Base-by-base conservation (phyloP, 306 rosid species). In the Crotalaria pallida region DNA sequence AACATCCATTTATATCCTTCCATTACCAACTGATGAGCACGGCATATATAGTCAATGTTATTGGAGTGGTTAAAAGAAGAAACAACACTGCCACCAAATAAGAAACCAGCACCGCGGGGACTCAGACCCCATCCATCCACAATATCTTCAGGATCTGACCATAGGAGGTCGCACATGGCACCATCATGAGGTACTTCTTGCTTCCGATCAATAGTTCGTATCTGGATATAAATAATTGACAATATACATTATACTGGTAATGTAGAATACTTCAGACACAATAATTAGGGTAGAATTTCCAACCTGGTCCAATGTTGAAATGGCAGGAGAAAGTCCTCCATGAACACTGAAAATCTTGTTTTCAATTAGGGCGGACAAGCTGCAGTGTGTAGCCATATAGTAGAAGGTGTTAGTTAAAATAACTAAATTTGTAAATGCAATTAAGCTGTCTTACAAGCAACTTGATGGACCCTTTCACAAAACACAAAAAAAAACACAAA, bases 1-100 rank as follows among this genome's bases (percentile, higher is more conserved):
- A 95, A 95, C 99, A 95, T 95, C 99, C 99, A 95, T 75, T 95
- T 95, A 84, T 89, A 95, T 31, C 99, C 99, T 83, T 95, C 99
- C 99, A 95, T 95, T 36, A 95, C 99, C 92, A 95, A 85, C 84
- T 95, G 99, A 85, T 95, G 99, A 53, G 99, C 99, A 38, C 99
- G 99, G 19, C 96, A 95, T 70, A 95, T 95, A 82, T 91, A 95
- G 71, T 89, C 99, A 34, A 95, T 89, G 80, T 86, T 95, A 82
- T 95, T 95, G 65, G 97, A 50, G 79, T 89, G 99, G 81, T 95
- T 95, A 79, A 95, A 95, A 36, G 97, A 82, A 36, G 88, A 65
- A 44, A 95, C 97, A 43, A 89, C 87, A 43, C 92, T 89, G 77
- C 99, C 97, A 47, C 99, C 99, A 84, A 95, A 91, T 63, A 95